Percentiles rank a stretch among this genome's conserved stretches.
phyloP scores from a whole-genome alignment of 192 early-diverging fungal species.

The Endogone sp. region DNA sequence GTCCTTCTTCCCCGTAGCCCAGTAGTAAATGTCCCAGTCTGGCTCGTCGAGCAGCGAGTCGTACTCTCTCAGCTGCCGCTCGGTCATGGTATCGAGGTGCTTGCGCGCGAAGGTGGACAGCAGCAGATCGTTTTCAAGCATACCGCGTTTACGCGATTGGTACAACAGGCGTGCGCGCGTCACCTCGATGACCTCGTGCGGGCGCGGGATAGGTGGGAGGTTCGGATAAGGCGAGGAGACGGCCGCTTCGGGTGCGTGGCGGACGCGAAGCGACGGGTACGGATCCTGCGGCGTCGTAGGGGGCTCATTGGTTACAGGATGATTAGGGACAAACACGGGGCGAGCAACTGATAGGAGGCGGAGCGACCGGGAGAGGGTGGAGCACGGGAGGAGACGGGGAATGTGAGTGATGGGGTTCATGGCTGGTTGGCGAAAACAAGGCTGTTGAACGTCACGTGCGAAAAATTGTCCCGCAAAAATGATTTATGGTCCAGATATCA shows the following conservation, averaged over 20 bases:
- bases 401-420: too few species aligned
- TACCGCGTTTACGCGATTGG: conserved; percentile 89
- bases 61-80: conserved; percentile 64
- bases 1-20: conserved; percentile 67
- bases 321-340: too few species aligned
- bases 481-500: too few species aligned
- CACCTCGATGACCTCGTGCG: conserved; percentile 59
- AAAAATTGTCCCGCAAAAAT: too few species aligned
- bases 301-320: too few species aligned
- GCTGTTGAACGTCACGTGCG: too few species aligned
- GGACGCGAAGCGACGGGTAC: conserved; percentile 24
- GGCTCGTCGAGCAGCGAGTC: conserved; percentile 81
- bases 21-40: conserved; percentile 99
- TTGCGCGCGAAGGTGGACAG: conserved; percentile 83
- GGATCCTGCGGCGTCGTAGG: conserved; percentile 17
- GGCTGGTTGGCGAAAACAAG: too few species aligned
- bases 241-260: conserved; percentile 22
- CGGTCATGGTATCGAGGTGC: conserved; percentile 47
- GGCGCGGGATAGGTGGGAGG: conserved; percentile 54
- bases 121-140: conserved; percentile 89
- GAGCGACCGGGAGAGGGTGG: too few species aligned
- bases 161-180: conserved; percentile 83
- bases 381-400: too few species aligned
- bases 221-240: conserved; percentile 24
- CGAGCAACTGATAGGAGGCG: too few species aligned